phyloP scores from a whole-genome alignment of 495 filamentous ascomycete species.

The Penicillium longicatenatum region DNA sequence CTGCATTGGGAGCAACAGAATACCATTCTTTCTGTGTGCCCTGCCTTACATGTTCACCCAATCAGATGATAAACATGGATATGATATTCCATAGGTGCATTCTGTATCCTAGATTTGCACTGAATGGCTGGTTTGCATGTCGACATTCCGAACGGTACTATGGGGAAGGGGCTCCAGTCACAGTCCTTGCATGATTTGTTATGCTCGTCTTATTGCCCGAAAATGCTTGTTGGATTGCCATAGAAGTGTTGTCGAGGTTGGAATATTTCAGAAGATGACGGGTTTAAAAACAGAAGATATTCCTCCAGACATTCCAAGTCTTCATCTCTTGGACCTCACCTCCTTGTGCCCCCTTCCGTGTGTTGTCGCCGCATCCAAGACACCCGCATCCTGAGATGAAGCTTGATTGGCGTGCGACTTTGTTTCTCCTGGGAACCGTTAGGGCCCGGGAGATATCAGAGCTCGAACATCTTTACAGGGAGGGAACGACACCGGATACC shows the following conservation, averaged over 20 bases:
- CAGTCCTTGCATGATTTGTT: neutral
- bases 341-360: neutral
- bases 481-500: conserved; percentile 10
- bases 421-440: neutral
- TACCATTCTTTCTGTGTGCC: neutral
- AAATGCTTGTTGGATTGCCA: neutral
- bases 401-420: neutral
- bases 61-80: neutral
- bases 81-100: neutral
- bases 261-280: neutral
- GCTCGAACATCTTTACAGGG: conserved; percentile 4
- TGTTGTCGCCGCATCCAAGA: neutral
- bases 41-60: neutral
- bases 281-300: neutral
- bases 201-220: neutral
- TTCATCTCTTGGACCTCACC: neutral
- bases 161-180: neutral
- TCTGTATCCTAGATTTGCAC: neutral
- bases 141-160: neutral
- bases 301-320: neutral
- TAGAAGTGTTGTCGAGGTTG: neutral
- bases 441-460: neutral
- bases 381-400: conserved; percentile 2
- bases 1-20: no score
- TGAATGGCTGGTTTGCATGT: neutral